Percentiles rank a stretch among this genome's conserved stretches.
phyloP scores from a whole-genome alignment of 148 eudicot species.

The Hydrangea macrophylla region DNA sequence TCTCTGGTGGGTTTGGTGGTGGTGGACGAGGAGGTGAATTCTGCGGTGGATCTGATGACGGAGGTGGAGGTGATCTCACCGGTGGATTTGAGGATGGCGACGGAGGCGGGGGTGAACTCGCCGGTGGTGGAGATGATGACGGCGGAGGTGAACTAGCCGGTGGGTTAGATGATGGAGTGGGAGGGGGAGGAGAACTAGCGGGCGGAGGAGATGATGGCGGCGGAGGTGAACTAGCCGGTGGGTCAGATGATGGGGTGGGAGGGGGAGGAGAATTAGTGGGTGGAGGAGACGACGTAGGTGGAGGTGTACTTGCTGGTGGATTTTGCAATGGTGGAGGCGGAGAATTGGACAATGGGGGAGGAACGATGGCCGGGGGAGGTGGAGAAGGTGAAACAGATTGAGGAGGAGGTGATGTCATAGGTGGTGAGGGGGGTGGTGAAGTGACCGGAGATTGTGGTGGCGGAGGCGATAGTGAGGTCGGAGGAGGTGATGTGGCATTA shows the following conservation, averaged over 20 bases:
- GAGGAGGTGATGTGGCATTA: conserved; percentile 28
- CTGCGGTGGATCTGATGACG: conserved; percentile 20
- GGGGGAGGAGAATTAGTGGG: conserved; percentile 7
- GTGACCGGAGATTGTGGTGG: conserved; percentile 30
- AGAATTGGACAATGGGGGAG: conserved; percentile 12
- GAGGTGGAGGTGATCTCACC: conserved; percentile 18
- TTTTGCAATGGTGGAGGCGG: conserved; percentile 12
- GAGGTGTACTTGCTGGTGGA: conserved; percentile 10
- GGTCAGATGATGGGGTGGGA: conserved; percentile 15
- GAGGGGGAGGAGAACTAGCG: conserved; percentile 19
- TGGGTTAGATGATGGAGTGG: conserved; percentile 24
- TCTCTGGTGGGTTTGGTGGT: conserved; percentile 11
- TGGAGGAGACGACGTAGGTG: conserved; percentile 7
- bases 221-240: conserved; percentile 28
- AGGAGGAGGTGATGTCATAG: conserved; percentile 22
- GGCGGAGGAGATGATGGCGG: conserved; percentile 29
- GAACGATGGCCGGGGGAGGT: background rate
- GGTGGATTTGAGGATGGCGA: conserved; percentile 18
- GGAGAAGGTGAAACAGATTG: conserved; percentile 7
- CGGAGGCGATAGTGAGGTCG: conserved; percentile 32
- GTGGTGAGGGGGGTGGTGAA: conserved; percentile 21
- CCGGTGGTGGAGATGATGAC: conserved; percentile 15
- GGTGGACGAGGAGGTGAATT: conserved; percentile 19
- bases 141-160: conserved; percentile 27
- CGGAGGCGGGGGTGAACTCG: conserved; percentile 27